Conservation (phyloP, 495 filamentous ascomycete genomes). For the Hypoxylon lienhwacheense region DNA sequence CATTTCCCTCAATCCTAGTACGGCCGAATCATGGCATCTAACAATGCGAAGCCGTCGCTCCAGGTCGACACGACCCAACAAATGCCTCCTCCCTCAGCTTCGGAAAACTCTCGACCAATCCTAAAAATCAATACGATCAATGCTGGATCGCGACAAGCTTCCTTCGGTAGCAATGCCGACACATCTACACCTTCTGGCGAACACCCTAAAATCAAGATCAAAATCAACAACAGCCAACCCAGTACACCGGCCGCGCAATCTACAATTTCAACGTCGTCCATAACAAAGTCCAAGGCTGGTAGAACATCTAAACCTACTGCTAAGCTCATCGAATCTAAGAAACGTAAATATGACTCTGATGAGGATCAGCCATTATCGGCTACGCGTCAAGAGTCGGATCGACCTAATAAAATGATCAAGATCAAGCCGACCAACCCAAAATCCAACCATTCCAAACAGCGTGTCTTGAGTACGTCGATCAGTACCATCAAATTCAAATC, state of each 20-base stretch:
- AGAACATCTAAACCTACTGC: slow-evolving; percentile 51
- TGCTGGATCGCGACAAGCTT: slow-evolving; percentile 26
- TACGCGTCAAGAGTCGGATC: slow-evolving; percentile 25
- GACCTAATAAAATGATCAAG: slow-evolving; percentile 47
- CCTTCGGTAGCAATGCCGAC: slow-evolving; percentile 34
- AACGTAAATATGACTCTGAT: slow-evolving; percentile 49
- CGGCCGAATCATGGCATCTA: slow-evolving; percentile 21
- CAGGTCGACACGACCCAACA: slow-evolving; percentile 35
- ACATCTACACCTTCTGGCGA: slow-evolving; percentile 46
- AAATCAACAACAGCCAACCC: slow-evolving; percentile 49
- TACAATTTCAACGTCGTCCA: slow-evolving; percentile 20
- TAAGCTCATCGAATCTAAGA: slow-evolving; percentile 48
- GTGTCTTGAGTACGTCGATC: slow-evolving; percentile 34
- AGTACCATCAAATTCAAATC: slow-evolving; percentile 55
- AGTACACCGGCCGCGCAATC: slow-evolving; percentile 45
- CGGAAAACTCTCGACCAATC: slow-evolving; percentile 33
- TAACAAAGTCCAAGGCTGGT: slow-evolving; percentile 52
- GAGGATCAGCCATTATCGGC: slow-evolving; percentile 43
- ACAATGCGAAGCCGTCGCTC: slow-evolving; percentile 32
- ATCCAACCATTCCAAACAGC: slow-evolving; percentile 14
- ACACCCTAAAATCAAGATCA: slow-evolving; percentile 57
- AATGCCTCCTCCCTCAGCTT: slow-evolving; percentile 32
- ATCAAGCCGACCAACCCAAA: slow-evolving; percentile 34
- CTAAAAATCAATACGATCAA: slow-evolving; percentile 49
- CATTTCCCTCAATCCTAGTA: not conserved